Conservation (phyloP, 2,329 filamentous ascomycete genomes). For the Sporothrix schenckii region DNA sequence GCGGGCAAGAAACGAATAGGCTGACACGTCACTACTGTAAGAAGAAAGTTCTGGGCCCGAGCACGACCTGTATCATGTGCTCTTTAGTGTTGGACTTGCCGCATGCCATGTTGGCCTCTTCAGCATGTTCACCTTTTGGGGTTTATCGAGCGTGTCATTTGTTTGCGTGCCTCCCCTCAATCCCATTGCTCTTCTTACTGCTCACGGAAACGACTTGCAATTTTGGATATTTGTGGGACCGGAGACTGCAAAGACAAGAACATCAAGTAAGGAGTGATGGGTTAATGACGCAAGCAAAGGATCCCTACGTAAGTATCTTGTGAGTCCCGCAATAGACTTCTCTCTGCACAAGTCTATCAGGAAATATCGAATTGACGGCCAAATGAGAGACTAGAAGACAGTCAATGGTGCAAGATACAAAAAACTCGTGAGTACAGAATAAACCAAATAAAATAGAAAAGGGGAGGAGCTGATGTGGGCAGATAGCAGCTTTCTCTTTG, state of each 20-base stretch:
- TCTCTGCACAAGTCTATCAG: background rate
- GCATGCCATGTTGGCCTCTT: background rate
- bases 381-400: background rate
- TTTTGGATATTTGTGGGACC: background rate
- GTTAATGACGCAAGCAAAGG: background rate
- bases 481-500: slow-evolving; percentile 26
- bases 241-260: background rate
- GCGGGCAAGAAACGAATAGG: background rate
- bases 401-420: background rate
- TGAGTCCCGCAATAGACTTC: background rate
- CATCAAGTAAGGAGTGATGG: background rate
- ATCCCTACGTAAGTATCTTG: background rate
- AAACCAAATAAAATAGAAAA: background rate
- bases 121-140: no score
- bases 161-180: background rate
- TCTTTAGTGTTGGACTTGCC: background rate
- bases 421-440: background rate
- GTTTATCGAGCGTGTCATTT: no score
- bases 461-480: background rate
- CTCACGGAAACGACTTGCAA: slow-evolving; percentile 13
- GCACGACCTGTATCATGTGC: background rate
- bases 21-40: background rate
- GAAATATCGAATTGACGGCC: background rate
- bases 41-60: background rate
- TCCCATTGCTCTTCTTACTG: background rate